Conservation (phyloP, 2,329 filamentous ascomycete species). For the Alternaria tenuissima region DNA sequence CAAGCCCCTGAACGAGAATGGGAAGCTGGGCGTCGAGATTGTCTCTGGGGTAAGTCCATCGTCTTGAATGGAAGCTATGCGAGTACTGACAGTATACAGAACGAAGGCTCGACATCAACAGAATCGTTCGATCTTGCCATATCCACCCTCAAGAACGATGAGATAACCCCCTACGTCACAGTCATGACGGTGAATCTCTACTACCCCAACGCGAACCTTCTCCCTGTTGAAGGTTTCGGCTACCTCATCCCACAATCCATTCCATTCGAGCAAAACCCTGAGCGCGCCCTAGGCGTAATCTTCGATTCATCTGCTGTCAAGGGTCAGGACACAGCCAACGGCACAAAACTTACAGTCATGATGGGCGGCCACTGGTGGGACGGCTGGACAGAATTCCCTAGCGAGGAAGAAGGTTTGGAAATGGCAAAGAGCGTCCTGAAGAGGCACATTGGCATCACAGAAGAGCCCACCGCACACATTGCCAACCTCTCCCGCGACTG, state of each 20-base stretch:
- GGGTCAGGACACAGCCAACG: conserved; percentile 65
- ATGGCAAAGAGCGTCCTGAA: conserved; percentile 76
- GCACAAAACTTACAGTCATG: conserved; percentile 93
- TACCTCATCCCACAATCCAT: conserved; percentile 86
- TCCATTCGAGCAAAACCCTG: conserved; percentile 76
- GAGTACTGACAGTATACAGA: conserved; percentile 26
- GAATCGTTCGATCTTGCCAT: conserved; percentile 42
- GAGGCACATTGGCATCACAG: conserved; percentile 76
- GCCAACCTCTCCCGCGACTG: conserved; percentile 73
- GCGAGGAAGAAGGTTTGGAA: conserved; percentile 69
- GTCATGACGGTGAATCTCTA: conserved; percentile 95
- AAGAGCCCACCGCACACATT: conserved; percentile 67
- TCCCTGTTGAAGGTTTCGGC: conserved; percentile 79
- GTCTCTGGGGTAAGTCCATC: conserved; percentile 31
- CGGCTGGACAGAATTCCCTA: conserved; percentile 67
- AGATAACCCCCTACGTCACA: conserved; percentile 70
- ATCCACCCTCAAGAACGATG: conserved; percentile 52
- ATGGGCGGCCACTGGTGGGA: conserved; percentile 94
- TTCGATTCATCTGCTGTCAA: conserved; percentile 79
- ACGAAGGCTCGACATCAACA: conserved; percentile 19
- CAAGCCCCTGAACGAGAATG: conserved; percentile 19
- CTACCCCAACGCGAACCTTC: conserved; percentile 71
- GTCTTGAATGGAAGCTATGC: neutral
- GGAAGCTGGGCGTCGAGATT: conserved; percentile 31
- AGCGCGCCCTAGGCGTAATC: conserved; percentile 86